Percentiles rank a stretch among this genome's conserved stretches.
Evolutionary conservation across 768 basidiomycete genomes (phyloP).

Genomic region (Boletales sp.): DNA sequence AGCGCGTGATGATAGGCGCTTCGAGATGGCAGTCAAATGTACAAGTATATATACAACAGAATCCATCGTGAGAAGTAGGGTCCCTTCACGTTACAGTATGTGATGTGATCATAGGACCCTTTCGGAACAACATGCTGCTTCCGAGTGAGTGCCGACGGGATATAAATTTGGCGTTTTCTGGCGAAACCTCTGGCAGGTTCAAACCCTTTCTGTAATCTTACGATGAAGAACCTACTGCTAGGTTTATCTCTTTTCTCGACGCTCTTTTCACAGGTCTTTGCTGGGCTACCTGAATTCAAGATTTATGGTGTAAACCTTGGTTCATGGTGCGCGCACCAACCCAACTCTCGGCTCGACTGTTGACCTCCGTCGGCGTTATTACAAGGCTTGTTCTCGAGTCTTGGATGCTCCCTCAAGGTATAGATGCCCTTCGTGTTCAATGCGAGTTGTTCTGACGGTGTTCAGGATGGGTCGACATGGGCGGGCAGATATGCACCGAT

Average conservation of each 20-base stretch:
- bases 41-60: too few relatives aligned
- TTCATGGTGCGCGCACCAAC: slow-evolving; percentile 45
- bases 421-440: not conserved
- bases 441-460: not conserved
- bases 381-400: slow-evolving; percentile 71
- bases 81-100: not conserved
- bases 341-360: not conserved
- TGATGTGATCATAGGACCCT: slow-evolving; percentile 2
- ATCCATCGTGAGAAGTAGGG: too few relatives aligned
- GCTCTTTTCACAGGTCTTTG: slow-evolving; percentile 17
- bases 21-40: too few relatives aligned
- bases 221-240: slow-evolving; percentile 19
- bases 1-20: too few relatives aligned
- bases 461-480: slow-evolving; percentile 71
- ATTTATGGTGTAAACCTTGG: slow-evolving; percentile 74
- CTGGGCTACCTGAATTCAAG: slow-evolving; percentile 33
- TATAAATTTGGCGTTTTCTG: slow-evolving; percentile 6
- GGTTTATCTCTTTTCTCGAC: slow-evolving; percentile 11
- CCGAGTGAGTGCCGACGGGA: not conserved
- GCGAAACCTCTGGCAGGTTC: not conserved
- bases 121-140: not conserved
- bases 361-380: not conserved
- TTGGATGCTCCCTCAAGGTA: slow-evolving; percentile 81
- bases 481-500: slow-evolving; percentile 56
- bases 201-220: slow-evolving; percentile 1